A percentile compares a stretch with the other conserved stretches of the same genome.
Evolutionary conservation across 441 rosid species (phyloP).

Genomic region (Erodium trifolium): DNA sequence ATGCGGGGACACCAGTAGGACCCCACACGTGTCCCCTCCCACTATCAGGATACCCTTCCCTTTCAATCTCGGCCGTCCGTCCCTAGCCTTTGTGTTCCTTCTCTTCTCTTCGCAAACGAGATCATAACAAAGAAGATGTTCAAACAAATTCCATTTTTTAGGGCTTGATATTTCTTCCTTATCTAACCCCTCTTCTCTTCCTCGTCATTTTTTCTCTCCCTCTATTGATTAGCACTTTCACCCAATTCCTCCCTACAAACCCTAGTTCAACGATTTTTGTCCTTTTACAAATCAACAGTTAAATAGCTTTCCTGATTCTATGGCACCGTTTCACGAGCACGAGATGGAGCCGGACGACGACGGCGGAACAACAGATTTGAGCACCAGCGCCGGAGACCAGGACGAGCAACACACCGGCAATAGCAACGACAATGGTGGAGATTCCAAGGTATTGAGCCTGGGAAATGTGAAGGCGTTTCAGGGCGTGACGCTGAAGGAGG

Average conservation of each 20-base stretch:
- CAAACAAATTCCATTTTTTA: background rate
- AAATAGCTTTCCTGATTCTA: no score
- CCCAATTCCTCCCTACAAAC: no score
- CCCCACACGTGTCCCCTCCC: constrained; percentile 26
- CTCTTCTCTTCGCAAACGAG: background rate
- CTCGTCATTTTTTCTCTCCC: no score
- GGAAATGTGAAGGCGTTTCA: constrained; percentile 23
- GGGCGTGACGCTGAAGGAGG: constrained; percentile 25
- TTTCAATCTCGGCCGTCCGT: constrained; percentile 23
- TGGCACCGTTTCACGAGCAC: no score
- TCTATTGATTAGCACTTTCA: no score
- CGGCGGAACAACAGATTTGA: constrained; percentile 33
- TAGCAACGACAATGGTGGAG: no score
- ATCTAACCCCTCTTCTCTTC: no score
- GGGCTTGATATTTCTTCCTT: no score
- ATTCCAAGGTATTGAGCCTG: background rate
- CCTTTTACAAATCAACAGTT: no score
- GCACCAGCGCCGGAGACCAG: constrained; percentile 35
- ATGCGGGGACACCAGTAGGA: background rate
- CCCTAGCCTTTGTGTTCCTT: background rate
- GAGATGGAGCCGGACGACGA: constrained; percentile 27
- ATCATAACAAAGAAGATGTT: background rate
- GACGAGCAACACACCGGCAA: background rate
- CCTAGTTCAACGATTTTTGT: no score
- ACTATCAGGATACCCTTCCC: constrained; percentile 9